Evolutionary conservation across 345 rosid genomes (phyloP).

Genomic region (Salix dunnii): DNA sequence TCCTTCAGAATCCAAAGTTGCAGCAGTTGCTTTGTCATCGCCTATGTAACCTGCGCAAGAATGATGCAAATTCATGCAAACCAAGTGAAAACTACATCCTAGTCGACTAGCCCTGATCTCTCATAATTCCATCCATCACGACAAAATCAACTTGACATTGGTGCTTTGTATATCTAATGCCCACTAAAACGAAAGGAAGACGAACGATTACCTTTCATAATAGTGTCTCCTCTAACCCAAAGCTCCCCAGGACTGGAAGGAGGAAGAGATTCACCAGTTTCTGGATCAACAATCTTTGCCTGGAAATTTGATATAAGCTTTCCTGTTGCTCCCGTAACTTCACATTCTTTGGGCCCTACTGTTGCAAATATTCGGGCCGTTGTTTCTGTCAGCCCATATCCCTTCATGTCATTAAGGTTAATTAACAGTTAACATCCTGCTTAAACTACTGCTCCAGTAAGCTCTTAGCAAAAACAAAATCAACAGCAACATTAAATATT

Average conservation of each 20-base stretch:
- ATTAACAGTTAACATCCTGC: too few relatives aligned
- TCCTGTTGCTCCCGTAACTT: slow-evolving; percentile 41
- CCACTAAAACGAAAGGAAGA: neutral
- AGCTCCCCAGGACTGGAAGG: slow-evolving; percentile 48
- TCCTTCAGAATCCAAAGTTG: slow-evolving; percentile 45
- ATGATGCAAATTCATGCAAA: neutral
- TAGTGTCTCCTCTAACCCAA: slow-evolving; percentile 53
- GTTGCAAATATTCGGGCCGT: slow-evolving; percentile 40
- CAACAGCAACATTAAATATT: too few relatives aligned
- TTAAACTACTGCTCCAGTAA: too few relatives aligned
- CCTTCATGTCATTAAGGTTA: slow-evolving; percentile 14
- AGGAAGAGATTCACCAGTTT: slow-evolving; percentile 36
- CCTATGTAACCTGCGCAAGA: slow-evolving; percentile 46
- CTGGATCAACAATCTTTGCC: slow-evolving; percentile 49
- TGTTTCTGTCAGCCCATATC: slow-evolving; percentile 62
- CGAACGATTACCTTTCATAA: slow-evolving; percentile 45
- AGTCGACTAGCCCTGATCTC: neutral
- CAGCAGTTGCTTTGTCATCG: slow-evolving; percentile 50
- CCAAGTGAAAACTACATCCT: neutral
- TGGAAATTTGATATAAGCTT: slow-evolving; percentile 42
- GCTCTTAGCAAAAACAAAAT: too few relatives aligned
- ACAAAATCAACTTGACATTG: too few relatives aligned
- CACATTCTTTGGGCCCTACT: slow-evolving; percentile 37
- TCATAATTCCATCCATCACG: neutral
- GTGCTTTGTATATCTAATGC: neutral